Conservation (phyloP, 257 asterid genomes). For the Osmanthus fragrans region DNA sequence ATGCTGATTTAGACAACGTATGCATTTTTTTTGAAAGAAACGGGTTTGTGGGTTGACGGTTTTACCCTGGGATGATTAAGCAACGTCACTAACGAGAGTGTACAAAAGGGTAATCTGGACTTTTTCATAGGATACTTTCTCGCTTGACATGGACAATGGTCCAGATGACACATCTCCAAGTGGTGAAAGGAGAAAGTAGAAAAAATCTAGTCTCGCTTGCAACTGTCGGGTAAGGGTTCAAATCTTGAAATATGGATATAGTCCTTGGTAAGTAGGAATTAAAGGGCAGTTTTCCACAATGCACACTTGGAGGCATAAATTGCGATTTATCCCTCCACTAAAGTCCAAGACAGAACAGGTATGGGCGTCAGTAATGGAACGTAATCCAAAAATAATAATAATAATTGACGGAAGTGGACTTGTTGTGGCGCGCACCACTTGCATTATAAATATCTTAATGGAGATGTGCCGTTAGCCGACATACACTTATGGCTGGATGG, state of each 20-base stretch:
- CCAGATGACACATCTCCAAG: no score
- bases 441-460: conserved; percentile 24
- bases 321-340: no score
- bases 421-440: conserved; percentile 52
- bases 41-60: conserved; percentile 18
- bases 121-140: background rate
- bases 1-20: conserved; percentile 44
- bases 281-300: no score
- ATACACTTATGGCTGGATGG: background rate
- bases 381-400: no score
- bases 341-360: no score
- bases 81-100: background rate
- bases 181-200: no score
- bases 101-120: conserved; percentile 11
- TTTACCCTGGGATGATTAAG: conserved; percentile 22
- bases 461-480: conserved; percentile 21
- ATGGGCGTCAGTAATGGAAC: no score
- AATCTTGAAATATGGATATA: no score
- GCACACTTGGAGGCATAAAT: no score
- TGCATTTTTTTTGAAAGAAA: conserved; percentile 57
- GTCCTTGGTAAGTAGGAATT: no score
- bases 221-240: no score
- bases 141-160: conserved; percentile 24
- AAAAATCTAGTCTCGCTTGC: no score
- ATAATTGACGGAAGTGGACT: conserved; percentile 51